Evolutionary conservation across 768 basidiomycete species (phyloP).

Genomic region (Pleurotus eryngii): DNA sequence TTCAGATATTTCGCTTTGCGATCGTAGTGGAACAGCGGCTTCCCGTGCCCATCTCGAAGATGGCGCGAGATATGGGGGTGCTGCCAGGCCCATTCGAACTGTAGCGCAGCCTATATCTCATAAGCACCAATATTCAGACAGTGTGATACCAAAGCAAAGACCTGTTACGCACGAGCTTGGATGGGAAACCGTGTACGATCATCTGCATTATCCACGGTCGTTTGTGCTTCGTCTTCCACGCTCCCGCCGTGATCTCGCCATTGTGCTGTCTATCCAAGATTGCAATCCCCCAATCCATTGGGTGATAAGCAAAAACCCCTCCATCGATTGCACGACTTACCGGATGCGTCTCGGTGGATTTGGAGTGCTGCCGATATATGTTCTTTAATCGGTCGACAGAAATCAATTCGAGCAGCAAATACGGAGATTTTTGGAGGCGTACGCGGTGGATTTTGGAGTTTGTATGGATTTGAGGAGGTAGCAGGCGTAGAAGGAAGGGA

Average conservation of each 20-base stretch:
- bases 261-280: constrained; percentile 64
- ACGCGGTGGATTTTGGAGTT: constrained; percentile 46
- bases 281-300: neutral
- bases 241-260: constrained; percentile 70
- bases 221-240: constrained; percentile 56
- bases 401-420: neutral
- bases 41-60: constrained; percentile 43
- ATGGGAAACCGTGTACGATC: constrained; percentile 83
- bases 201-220: constrained; percentile 84
- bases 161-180: constrained; percentile 41
- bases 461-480: constrained; percentile 74
- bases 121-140: neutral
- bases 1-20: constrained; percentile 34
- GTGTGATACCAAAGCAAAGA: neutral
- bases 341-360: constrained; percentile 63
- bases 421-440: constrained; percentile 6
- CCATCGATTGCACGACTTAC: constrained; percentile 24
- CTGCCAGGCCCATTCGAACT: constrained; percentile 89
- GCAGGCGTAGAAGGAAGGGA: constrained; percentile 77
- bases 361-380: constrained; percentile 76
- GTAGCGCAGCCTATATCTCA: constrained; percentile 52
- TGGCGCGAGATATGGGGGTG: constrained; percentile 71
- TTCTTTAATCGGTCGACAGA: constrained; percentile 32
- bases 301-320: neutral
- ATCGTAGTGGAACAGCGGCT: constrained; percentile 30